phyloP scores from a whole-genome alignment of 257 asterid genomes.

The Schizonepeta tenuifolia region DNA sequence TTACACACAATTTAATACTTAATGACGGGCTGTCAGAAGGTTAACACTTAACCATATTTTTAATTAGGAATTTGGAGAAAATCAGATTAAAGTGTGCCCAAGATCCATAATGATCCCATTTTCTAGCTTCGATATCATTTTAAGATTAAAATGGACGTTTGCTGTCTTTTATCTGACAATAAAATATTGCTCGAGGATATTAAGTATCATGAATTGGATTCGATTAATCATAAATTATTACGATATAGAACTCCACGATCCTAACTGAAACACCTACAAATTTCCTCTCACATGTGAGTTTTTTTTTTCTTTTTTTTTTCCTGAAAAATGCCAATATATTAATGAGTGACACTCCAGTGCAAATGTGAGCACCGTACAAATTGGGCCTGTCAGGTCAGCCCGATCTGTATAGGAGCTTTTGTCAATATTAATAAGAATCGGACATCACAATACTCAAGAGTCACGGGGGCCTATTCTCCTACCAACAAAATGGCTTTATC shows the following conservation, averaged over 20 bases:
- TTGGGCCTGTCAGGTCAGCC: too few relatives aligned
- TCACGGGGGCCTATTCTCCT: too few relatives aligned
- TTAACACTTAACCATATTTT: slow-evolving; percentile 15
- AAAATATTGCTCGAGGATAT: neutral
- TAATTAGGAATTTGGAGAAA: neutral
- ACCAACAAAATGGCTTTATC: too few relatives aligned
- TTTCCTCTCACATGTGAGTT: neutral
- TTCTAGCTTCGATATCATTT: neutral
- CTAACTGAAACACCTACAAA: neutral
- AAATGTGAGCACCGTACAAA: too few relatives aligned
- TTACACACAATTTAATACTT: neutral
- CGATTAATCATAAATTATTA: slow-evolving; percentile 13
- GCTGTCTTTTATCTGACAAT: neutral
- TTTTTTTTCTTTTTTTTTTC: too few relatives aligned
- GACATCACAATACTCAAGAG: too few relatives aligned
- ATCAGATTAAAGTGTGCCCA: slow-evolving; percentile 6
- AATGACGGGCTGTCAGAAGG: slow-evolving; percentile 17
- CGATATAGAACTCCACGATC: neutral
- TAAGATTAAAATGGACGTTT: neutral
- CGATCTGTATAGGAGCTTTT: too few relatives aligned
- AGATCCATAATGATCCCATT: slow-evolving; percentile 1
- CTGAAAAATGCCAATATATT: too few relatives aligned
- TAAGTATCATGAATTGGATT: neutral
- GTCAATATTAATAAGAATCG: too few relatives aligned
- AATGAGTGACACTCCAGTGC: too few relatives aligned